A percentile compares a stretch with the other conserved stretches of the same genome.
These are phyloP conservation scores for Aspergillus sp. DNA, from an alignment of 2,329 filamentous ascomycete species.

Conservation along the genomic window DNA sequence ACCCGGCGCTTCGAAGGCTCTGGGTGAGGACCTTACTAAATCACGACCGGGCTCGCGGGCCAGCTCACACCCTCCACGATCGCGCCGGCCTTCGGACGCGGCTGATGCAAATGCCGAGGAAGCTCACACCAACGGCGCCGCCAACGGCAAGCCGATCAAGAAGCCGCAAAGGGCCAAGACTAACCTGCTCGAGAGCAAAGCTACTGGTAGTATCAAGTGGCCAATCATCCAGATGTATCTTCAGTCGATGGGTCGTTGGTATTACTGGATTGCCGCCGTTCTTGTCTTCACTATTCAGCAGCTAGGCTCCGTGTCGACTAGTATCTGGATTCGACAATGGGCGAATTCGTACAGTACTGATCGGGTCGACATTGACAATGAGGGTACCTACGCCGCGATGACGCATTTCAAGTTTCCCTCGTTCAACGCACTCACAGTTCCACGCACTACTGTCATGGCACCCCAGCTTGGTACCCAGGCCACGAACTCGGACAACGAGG, in stretches of 20 bases:
- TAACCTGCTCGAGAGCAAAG: constrained; percentile 72
- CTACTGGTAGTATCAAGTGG: constrained; percentile 85
- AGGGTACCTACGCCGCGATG: constrained; percentile 47
- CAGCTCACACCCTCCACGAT: constrained; percentile 74
- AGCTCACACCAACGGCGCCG: constrained; percentile 53
- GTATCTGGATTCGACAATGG: constrained; percentile 95
- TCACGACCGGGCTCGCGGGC: constrained; percentile 71
- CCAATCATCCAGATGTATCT: constrained; percentile 86
- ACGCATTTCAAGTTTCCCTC: constrained; percentile 42
- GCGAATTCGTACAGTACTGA: constrained; percentile 79
- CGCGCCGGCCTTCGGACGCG: constrained; percentile 75
- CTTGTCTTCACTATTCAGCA: constrained; percentile 82
- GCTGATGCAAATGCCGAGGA: constrained; percentile 58
- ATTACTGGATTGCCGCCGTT: constrained; percentile 83
- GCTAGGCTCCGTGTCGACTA: constrained; percentile 82
- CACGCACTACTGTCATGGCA: constrained; percentile 37
- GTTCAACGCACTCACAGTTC: constrained; percentile 42
- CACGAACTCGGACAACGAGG: constrained; percentile 48
- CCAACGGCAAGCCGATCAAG: constrained; percentile 39
- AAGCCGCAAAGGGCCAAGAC: constrained; percentile 53
- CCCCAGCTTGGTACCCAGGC: constrained; percentile 34
- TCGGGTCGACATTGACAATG: constrained; percentile 37
- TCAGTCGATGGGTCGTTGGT: constrained; percentile 90
- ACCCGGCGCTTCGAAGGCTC: constrained; percentile 82
- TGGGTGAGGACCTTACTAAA: constrained; percentile 83